phyloP scores from a whole-genome alignment of 2,329 filamentous ascomycete species.

The Ascocoryne sarcoides region DNA sequence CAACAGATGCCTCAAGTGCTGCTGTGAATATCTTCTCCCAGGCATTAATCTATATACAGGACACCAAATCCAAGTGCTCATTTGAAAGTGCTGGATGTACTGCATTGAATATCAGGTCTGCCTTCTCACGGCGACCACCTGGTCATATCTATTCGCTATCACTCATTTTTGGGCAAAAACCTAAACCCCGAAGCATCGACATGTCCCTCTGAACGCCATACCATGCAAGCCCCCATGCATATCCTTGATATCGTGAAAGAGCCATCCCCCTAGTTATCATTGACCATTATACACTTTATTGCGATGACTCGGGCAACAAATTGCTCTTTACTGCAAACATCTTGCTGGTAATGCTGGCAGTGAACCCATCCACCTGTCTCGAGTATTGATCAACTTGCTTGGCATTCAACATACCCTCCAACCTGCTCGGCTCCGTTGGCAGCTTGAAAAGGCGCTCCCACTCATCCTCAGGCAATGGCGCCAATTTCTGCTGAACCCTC shows the following conservation, averaged over 20 bases:
- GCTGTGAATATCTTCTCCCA: too few relatives aligned
- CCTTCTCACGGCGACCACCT: neutral
- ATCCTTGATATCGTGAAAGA: neutral
- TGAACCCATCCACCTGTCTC: constrained; percentile 93
- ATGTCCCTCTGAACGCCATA: constrained; percentile 21
- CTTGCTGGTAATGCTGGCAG: constrained; percentile 83
- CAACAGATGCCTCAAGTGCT: too few relatives aligned
- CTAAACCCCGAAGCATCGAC: constrained; percentile 6
- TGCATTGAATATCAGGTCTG: neutral
- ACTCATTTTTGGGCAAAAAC: constrained; percentile 9
- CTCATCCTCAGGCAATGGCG: constrained; percentile 87
- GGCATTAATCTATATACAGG: too few relatives aligned
- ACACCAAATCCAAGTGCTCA: too few relatives aligned
- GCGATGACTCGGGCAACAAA: constrained; percentile 40
- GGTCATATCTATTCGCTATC: constrained; percentile 4
- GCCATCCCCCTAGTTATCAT: neutral
- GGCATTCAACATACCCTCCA: constrained; percentile 91
- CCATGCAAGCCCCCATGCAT: constrained; percentile 15
- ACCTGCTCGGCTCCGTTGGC: constrained; percentile 82
- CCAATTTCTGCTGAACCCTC: constrained; percentile 77
- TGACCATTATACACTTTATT: constrained; percentile 5
- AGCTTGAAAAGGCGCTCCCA: constrained; percentile 98
- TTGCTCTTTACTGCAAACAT: constrained; percentile 91
- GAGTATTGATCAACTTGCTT: constrained; percentile 97
- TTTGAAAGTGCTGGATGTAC: too few relatives aligned